Conservation (phyloP, 1,284 basidiomycete species). For the Wolfiporia cocos region DNA sequence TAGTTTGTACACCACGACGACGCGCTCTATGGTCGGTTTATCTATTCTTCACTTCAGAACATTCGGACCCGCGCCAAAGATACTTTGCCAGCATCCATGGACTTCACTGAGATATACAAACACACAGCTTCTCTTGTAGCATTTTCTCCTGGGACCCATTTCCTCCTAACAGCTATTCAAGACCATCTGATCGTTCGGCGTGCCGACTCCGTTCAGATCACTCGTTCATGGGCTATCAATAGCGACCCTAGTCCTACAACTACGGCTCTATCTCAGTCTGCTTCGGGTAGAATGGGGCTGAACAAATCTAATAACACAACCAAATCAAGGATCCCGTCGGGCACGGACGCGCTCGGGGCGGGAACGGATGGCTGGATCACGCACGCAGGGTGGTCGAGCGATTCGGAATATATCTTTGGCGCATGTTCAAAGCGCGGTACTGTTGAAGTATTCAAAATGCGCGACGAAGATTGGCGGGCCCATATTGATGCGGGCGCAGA, state of each 20-base stretch:
- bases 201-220: conserved; percentile 71
- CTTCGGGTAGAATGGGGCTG: conserved; percentile 7
- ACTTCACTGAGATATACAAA: conserved; percentile 79
- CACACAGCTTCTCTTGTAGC: conserved; percentile 60
- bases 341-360: no score
- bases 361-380: no score
- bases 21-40: no score
- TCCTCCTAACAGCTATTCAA: conserved; percentile 66
- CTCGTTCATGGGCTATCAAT: conserved; percentile 64
- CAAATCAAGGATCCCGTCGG: no score
- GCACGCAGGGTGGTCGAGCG: conserved; percentile 75
- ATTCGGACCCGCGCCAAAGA: no score
- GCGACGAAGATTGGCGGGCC: conserved; percentile 69
- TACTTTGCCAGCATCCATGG: no score
- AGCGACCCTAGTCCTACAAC: conserved; percentile 38
- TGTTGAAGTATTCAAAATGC: conserved; percentile 68
- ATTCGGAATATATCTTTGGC: conserved; percentile 77
- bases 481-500: conserved; percentile 75
- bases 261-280: conserved; percentile 14
- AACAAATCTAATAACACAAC: no score
- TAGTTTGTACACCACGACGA: no score
- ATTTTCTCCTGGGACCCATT: conserved; percentile 71
- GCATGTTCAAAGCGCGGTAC: conserved; percentile 59
- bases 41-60: no score
- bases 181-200: conserved; percentile 70